Evolutionary conservation across 2,329 filamentous ascomycete genomes (phyloP).

Genomic region (Sporothrix humicola): DNA sequence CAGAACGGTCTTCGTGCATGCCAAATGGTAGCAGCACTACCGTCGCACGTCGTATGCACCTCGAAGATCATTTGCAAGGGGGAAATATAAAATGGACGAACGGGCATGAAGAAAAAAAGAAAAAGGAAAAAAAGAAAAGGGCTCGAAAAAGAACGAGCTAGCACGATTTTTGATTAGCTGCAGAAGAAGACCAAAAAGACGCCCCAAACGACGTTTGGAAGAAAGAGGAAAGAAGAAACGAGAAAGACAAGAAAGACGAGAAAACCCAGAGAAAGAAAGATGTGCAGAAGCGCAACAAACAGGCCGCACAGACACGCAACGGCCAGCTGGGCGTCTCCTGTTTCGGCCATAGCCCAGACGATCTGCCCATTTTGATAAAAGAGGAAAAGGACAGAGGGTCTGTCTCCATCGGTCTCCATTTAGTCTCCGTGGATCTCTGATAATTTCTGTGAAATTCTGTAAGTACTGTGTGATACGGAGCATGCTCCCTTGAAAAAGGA

Average conservation of each 20-base stretch:
- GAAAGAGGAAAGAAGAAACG: background rate
- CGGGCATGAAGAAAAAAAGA: background rate
- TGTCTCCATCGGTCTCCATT: background rate
- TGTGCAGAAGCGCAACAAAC: background rate
- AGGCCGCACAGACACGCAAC: conserved; percentile 1
- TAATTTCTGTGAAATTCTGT: too few species aligned
- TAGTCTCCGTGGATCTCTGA: background rate
- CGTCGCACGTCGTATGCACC: conserved; percentile 14
- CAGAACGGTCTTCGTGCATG: conserved; percentile 15
- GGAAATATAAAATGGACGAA: background rate
- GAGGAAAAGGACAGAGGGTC: conserved; percentile 12
- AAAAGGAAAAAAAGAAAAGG: background rate
- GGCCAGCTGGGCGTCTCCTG: conserved; percentile 19
- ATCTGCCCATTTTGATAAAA: conserved; percentile 24
- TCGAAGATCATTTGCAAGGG: conserved; percentile 19
- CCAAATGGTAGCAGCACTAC: conserved; percentile 9
- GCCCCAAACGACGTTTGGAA: background rate
- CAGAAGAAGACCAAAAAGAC: background rate
- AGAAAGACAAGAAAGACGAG: background rate
- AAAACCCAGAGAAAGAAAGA: background rate
- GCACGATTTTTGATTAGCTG: background rate
- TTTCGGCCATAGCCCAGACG: conserved; percentile 15
- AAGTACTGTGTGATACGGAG: too few species aligned
- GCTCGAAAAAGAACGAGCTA: background rate
- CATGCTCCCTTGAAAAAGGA: too few species aligned